phyloP scores from a whole-genome alignment of 2,329 filamentous ascomycete species.

The Tolypocladium guangdongense region DNA sequence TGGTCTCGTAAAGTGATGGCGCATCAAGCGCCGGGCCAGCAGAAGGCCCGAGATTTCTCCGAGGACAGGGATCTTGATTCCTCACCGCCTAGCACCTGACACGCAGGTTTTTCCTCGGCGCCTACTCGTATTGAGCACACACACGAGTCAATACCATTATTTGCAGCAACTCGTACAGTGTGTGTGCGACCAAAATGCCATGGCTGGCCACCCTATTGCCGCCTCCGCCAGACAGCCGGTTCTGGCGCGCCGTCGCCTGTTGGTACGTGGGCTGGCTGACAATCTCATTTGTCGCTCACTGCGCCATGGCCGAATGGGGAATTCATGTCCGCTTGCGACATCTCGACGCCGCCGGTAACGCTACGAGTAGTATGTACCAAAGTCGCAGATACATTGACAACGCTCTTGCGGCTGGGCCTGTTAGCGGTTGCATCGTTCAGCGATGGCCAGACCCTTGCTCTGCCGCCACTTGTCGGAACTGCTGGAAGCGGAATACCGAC shows the following conservation, averaged over 20 bases:
- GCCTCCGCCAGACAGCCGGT: neutral
- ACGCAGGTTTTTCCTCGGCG: neutral
- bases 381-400: neutral
- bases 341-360: neutral
- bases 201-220: neutral
- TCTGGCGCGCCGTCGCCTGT: neutral
- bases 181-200: neutral
- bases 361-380: neutral
- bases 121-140: neutral
- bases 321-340: slow-evolving; percentile 10
- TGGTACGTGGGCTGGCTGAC: slow-evolving; percentile 1
- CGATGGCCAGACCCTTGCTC: slow-evolving; percentile 2
- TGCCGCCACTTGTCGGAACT: slow-evolving; percentile 3
- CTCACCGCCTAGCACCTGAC: slow-evolving; percentile 1
- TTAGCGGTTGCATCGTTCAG: slow-evolving; percentile 1
- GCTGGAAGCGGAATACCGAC: slow-evolving; percentile 11
- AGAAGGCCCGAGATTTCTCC: slow-evolving; percentile 1
- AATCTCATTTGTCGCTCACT: slow-evolving; percentile 1
- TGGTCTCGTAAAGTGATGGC: too few relatives aligned
- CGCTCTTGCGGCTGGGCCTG: neutral
- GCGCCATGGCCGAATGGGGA: slow-evolving; percentile 9
- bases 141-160: neutral
- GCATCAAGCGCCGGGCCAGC: neutral
- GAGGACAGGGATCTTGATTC: neutral
- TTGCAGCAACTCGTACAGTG: neutral